Conservation (phyloP, 2,329 filamentous ascomycete genomes). For the Dothideomycetes sp. region DNA sequence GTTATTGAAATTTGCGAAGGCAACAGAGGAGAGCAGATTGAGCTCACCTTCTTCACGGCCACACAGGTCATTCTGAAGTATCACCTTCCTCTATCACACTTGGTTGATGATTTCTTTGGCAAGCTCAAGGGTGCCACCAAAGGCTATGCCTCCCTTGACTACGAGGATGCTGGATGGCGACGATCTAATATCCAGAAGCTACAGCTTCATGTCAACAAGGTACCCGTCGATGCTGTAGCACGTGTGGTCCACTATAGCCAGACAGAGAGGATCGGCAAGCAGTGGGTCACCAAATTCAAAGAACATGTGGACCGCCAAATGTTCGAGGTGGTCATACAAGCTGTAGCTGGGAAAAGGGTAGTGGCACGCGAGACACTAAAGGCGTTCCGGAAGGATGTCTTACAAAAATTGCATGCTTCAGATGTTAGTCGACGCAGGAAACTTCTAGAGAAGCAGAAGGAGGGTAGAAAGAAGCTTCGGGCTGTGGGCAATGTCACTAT, state of each 20-base stretch:
- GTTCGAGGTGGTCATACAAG: constrained; percentile 95
- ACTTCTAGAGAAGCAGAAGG: constrained; percentile 92
- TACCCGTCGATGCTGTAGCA: constrained; percentile 87
- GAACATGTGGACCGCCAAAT: constrained; percentile 93
- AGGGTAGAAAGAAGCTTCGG: constrained; percentile 77
- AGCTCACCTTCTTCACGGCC: constrained; percentile 80
- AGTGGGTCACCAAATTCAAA: constrained; percentile 94
- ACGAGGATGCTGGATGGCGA: constrained; percentile 88
- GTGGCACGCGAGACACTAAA: constrained; percentile 92
- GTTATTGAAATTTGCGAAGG: constrained; percentile 91
- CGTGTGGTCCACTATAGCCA: constrained; percentile 78
- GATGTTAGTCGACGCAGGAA: constrained; percentile 77
- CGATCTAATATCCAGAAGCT: constrained; percentile 74
- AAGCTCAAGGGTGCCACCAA: constrained; percentile 91
- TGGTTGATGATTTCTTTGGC: constrained; percentile 95
- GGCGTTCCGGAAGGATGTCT: constrained; percentile 89
- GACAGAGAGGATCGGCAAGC: constrained; percentile 65
- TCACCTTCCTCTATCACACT: constrained; percentile 71
- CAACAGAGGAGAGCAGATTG: constrained; percentile 78
- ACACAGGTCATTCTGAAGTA: constrained; percentile 94
- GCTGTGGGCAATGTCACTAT: constrained; percentile 85
- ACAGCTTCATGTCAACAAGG: constrained; percentile 86
- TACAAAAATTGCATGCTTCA: constrained; percentile 84
- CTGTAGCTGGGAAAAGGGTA: constrained; percentile 60
- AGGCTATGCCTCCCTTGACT: constrained; percentile 91